A percentile compares a stretch with the other conserved stretches of the same genome.
Evolutionary conservation across 148 eudicot genomes (phyloP).

Genomic region (Silene uniflora): DNA sequence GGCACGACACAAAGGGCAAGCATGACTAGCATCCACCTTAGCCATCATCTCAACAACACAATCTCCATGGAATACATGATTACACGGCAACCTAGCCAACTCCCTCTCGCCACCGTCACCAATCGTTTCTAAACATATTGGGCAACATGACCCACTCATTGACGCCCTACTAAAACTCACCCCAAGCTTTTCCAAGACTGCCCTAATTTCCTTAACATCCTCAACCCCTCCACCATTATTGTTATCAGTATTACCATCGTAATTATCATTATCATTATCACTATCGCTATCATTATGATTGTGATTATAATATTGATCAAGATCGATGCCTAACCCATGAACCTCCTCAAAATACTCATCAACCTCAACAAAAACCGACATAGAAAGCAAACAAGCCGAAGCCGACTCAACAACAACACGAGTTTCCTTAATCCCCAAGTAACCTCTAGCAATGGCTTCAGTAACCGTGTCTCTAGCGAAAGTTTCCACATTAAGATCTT

Average conservation of each 20-base stretch:
- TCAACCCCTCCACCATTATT: neutral
- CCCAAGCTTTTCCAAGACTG: neutral
- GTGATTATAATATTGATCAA: neutral
- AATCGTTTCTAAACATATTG: neutral
- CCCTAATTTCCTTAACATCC: neutral
- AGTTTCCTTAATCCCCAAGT: neutral
- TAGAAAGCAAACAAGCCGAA: neutral
- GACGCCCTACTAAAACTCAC: neutral
- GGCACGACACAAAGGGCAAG: neutral
- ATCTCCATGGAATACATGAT: slow-evolving; percentile 1
- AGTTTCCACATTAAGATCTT: neutral
- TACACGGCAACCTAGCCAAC: neutral
- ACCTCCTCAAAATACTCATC: slow-evolving; percentile 5
- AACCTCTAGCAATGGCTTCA: neutral
- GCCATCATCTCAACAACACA: neutral
- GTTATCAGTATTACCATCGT: neutral
- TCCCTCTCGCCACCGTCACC: neutral
- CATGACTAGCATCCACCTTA: neutral
- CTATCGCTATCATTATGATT: neutral
- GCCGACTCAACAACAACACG: neutral
- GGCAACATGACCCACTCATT: neutral
- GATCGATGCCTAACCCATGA: neutral
- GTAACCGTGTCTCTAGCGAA: neutral
- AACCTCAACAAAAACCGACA: neutral
- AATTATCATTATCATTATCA: neutral